phyloP scores from a whole-genome alignment of 495 filamentous ascomycete genomes.

The Penicillium crystallinum region DNA sequence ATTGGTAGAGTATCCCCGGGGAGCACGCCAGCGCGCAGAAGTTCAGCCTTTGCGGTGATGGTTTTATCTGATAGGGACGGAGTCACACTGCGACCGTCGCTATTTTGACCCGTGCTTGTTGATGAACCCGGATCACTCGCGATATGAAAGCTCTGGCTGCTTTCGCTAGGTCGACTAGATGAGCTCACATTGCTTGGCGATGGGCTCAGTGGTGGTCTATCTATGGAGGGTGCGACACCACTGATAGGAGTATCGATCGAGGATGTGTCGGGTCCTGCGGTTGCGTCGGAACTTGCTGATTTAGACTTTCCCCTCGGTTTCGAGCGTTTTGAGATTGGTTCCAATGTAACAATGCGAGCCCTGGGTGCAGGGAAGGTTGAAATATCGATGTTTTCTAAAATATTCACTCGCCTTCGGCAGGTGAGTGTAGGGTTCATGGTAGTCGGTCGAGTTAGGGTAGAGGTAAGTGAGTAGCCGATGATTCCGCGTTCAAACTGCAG shows the following conservation, averaged over 20 bases:
- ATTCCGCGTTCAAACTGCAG: slow-evolving; percentile 89
- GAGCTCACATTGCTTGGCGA: slow-evolving; percentile 60
- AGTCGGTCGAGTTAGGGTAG: slow-evolving; percentile 84
- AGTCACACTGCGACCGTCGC: slow-evolving; percentile 39
- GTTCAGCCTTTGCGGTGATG: slow-evolving; percentile 82
- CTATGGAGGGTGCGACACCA: slow-evolving; percentile 21
- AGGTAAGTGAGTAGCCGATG: slow-evolving; percentile 82
- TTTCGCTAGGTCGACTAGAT: slow-evolving; percentile 56
- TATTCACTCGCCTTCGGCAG: slow-evolving; percentile 72
- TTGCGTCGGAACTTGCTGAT: slow-evolving; percentile 29
- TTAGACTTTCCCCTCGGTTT: slow-evolving; percentile 44
- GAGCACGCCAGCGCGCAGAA: slow-evolving; percentile 76
- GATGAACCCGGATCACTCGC: slow-evolving; percentile 35
- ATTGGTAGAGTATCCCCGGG: slow-evolving; percentile 79
- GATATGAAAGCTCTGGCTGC: slow-evolving; percentile 50
- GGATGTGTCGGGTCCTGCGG: slow-evolving; percentile 28
- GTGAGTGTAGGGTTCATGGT: slow-evolving; percentile 74
- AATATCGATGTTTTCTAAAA: slow-evolving; percentile 69
- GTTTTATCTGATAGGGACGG: slow-evolving; percentile 52
- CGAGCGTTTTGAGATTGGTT: slow-evolving; percentile 57
- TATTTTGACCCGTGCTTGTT: slow-evolving; percentile 35
- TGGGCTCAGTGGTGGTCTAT: slow-evolving; percentile 47
- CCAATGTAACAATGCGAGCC: slow-evolving; percentile 73
- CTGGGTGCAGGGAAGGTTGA: slow-evolving; percentile 52
- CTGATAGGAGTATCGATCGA: slow-evolving; percentile 32